These are phyloP conservation scores for Penicillium brevicompactum DNA, from an alignment of 2,329 filamentous ascomycete species.

Conservation along the genomic window DNA sequence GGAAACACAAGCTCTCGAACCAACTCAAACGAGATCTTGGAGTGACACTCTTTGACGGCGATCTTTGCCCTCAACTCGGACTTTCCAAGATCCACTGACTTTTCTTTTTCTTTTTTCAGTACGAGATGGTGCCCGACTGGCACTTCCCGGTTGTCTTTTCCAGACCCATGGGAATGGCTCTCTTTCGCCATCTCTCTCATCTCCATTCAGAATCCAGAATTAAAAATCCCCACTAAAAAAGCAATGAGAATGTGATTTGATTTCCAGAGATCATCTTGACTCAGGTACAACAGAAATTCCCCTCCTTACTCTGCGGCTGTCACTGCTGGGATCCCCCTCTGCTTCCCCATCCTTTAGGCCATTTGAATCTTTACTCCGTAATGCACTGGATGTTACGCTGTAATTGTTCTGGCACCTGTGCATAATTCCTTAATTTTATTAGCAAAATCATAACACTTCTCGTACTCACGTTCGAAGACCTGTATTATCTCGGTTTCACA, in stretches of 20 bases:
- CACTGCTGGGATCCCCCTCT: slow-evolving; percentile 12
- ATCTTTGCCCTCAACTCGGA: slow-evolving; percentile 14
- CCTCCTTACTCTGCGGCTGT: slow-evolving; percentile 13
- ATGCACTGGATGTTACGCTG: background rate
- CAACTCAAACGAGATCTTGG: slow-evolving; percentile 11
- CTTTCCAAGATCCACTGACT: slow-evolving; percentile 6
- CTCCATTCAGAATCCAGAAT: background rate
- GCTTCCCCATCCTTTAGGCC: background rate
- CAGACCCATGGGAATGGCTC: background rate
- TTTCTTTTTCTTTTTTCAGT: slow-evolving; percentile 1
- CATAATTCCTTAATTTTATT: background rate
- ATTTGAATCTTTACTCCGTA: background rate
- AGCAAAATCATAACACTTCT: no score
- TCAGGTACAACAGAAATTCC: slow-evolving; percentile 23
- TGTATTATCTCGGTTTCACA: background rate
- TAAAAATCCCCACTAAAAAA: slow-evolving; percentile 11
- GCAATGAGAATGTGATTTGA: slow-evolving; percentile 13
- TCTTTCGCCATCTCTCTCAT: background rate
- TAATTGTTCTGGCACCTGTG: background rate
- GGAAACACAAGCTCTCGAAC: slow-evolving; percentile 20
- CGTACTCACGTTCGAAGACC: background rate
- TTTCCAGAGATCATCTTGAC: slow-evolving; percentile 22
- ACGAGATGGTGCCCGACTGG: background rate
- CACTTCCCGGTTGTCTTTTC: background rate
- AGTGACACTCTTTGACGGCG: slow-evolving; percentile 14